phyloP scores from a whole-genome alignment of 352 stramenopile species.

The Globisporangium polare region DNA sequence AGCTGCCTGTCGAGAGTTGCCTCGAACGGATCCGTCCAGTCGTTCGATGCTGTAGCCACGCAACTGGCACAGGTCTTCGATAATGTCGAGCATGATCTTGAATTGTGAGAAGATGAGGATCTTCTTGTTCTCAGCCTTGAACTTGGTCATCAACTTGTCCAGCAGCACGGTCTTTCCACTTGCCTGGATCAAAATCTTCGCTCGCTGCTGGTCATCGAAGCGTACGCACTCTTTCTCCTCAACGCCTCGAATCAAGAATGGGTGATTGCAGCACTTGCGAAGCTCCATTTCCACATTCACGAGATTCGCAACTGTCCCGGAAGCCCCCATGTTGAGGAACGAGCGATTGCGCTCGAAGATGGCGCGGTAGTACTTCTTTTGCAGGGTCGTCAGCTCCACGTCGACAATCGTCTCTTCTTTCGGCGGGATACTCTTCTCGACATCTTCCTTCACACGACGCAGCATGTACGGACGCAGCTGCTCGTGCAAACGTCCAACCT shows the following conservation, averaged over 20 bases:
- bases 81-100: slow-evolving; percentile 98
- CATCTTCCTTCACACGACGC: slow-evolving; percentile 99
- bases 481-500: slow-evolving; percentile 96
- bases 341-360: slow-evolving; percentile 99
- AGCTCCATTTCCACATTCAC: slow-evolving; percentile 99
- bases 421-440: slow-evolving; percentile 99
- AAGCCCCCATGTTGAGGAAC: slow-evolving; percentile 85
- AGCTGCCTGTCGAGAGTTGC: slow-evolving; percentile 96
- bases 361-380: slow-evolving; percentile 96
- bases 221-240: slow-evolving; percentile 96
- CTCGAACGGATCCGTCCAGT: slow-evolving; percentile 95
- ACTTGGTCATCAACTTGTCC: slow-evolving; percentile 98
- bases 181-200: slow-evolving; percentile 77
- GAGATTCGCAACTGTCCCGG: slow-evolving; percentile 93
- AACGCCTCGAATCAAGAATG: slow-evolving; percentile 97
- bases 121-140: slow-evolving; percentile 96
- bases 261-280: slow-evolving; percentile 99
- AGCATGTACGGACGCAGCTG: slow-evolving; percentile 99
- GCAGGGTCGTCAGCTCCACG: slow-evolving; percentile 99
- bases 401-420: slow-evolving; percentile 99
- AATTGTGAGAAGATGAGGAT: slow-evolving; percentile 99
- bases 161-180: slow-evolving; percentile 98
- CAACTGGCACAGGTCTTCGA: slow-evolving; percentile 87
- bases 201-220: slow-evolving; percentile 63
- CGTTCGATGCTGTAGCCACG: slow-evolving; percentile 90